phyloP scores from a whole-genome alignment of 1,139 yeast species.

The Candida albicans region DNA sequence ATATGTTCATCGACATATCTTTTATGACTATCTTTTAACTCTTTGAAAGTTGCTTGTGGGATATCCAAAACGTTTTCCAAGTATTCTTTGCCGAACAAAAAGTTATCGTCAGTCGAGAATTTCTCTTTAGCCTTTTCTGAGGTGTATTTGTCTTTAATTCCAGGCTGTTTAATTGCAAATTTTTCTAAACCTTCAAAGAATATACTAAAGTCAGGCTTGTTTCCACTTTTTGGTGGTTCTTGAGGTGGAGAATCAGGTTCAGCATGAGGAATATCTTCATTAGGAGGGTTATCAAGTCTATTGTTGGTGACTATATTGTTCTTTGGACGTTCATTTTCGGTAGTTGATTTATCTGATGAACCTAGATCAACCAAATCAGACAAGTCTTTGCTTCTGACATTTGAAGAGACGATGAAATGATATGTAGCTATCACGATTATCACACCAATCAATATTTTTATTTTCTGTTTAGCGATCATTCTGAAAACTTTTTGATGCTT shows the following conservation, averaged over 20 bases:
- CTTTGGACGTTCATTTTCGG: constrained; percentile 1
- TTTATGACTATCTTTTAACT: constrained; percentile 34
- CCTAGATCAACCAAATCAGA: not conserved
- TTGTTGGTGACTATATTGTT: constrained; percentile 2
- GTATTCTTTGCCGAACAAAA: constrained; percentile 38
- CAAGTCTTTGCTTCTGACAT: not conserved
- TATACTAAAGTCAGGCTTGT: constrained; percentile 26
- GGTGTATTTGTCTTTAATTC: constrained; percentile 37
- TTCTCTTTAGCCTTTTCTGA: constrained; percentile 33
- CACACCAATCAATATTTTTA: not conserved
- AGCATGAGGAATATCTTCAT: constrained; percentile 9
- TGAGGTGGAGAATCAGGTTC: constrained; percentile 5
- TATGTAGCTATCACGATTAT: not conserved
- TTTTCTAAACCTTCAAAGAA: constrained; percentile 35
- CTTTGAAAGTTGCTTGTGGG: constrained; percentile 29
- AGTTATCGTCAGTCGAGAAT: constrained; percentile 24
- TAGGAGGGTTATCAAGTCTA: constrained; percentile 10
- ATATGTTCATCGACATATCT: constrained; percentile 33
- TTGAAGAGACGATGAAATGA: not conserved
- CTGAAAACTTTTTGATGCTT: not conserved
- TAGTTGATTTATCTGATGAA: constrained; percentile 2
- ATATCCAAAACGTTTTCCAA: constrained; percentile 42
- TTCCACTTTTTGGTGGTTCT: constrained; percentile 1
- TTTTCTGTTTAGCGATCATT: not conserved
- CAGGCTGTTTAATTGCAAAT: constrained; percentile 27